Evolutionary conservation across 2,329 filamentous ascomycete species (phyloP).

Genomic region (Fusarium napiforme): DNA sequence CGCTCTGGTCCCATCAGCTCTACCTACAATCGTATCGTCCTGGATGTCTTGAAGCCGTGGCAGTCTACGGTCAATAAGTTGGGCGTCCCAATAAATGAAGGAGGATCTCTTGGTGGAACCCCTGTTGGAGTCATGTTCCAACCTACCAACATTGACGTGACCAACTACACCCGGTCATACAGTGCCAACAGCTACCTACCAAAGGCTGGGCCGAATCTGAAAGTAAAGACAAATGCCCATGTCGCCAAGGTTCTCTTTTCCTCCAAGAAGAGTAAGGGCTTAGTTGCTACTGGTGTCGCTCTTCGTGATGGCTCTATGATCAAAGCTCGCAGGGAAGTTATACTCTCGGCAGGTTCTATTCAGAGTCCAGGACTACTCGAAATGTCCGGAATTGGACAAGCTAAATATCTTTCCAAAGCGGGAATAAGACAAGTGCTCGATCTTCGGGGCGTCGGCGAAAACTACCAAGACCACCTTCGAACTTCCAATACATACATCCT

Average conservation of each 20-base stretch:
- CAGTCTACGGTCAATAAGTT: background rate
- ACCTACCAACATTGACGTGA: background rate
- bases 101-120: background rate
- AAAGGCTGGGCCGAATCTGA: background rate
- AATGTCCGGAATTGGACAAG: background rate
- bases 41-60: background rate
- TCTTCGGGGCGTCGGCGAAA: background rate
- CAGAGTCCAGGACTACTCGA: background rate
- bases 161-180: background rate
- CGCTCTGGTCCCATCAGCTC: background rate
- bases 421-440: accelerated
- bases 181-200: background rate
- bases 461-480: background rate
- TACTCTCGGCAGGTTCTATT: background rate
- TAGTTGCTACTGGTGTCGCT: background rate
- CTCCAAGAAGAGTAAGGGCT: accelerated
- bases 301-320: background rate
- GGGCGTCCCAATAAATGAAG: background rate
- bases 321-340: background rate
- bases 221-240: background rate
- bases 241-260: background rate
- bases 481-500: background rate
- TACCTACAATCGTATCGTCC: background rate
- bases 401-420: accelerated
- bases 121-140: background rate